Evolutionary conservation across 2,329 filamentous ascomycete genomes (phyloP), one percentile per base, ranked within the genome.

Genomic region (Lomentospora prolificans): DNA sequence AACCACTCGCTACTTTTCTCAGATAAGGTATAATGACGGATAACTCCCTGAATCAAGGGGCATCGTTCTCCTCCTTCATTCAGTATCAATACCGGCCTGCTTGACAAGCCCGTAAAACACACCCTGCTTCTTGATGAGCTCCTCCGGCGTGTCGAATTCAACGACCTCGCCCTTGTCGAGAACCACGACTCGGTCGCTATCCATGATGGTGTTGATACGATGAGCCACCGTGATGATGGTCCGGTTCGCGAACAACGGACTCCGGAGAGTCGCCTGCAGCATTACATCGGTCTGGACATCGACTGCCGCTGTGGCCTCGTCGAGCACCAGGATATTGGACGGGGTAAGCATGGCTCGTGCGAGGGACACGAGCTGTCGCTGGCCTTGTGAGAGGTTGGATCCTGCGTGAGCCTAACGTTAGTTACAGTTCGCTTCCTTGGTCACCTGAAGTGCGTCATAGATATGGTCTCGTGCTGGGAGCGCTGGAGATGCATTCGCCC

Each of bases 171-270:
- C 94, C 70, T 87, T 87, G 67, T 97, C 90, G 4, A 99, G 81
- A 52, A 99, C 94, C 33, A 99, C 85, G 59, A 99, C 94, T 53
- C 91, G 84, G 72, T 99, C 92, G 59, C 79, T 82, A 68, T 87
- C 84, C 28, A 99, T 79, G 64, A 99, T 97, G 9, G 94, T 99
- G 74, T 97, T 97, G 75, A 99, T 95, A 56, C 94, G 86, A 74
- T 99, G 94, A 25, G 94, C 94, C 65, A 99, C 96, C 1, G 94
- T 99, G 70, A 99, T 95, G 70, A 99, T 97, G 36, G 94, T 99
- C 55, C 90, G 84, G 70, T 96, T 90, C 59, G 85, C 80, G 73
- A 99, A 99, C 14, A 85, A 69, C 22, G 81, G 78, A 33, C 79
- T 80, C 31, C 83, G 78, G 56, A 86, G 73, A 25, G 84, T 86